Percentiles rank a stretch among this genome's conserved stretches.
These are phyloP conservation scores for Cucumis melo DNA, from an alignment of 306 rosid species.

Conservation along the genomic window DNA sequence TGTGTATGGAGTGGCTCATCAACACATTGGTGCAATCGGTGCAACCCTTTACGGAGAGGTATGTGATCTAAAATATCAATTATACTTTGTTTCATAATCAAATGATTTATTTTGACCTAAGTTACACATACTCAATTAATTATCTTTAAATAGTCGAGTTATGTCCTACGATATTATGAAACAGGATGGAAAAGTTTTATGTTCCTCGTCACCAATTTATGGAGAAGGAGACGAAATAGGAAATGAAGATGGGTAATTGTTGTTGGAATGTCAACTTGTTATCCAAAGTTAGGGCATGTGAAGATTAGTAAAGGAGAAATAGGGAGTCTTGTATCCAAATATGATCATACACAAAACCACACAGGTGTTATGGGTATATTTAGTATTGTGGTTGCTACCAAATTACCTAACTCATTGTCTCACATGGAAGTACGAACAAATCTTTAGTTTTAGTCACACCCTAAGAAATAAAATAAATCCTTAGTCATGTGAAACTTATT, in stretches of 20 bases:
- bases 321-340: conserved; percentile 33
- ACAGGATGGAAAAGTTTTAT: conserved; percentile 58
- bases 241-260: conserved; percentile 48
- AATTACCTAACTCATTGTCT: conserved; percentile 25
- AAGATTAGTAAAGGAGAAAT: conserved; percentile 46
- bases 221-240: conserved; percentile 61
- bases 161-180: background rate
- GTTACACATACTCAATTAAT: no score
- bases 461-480: no score
- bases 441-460: background rate
- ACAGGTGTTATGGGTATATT: conserved; percentile 75
- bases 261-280: conserved; percentile 82
- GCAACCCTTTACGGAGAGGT: conserved; percentile 62
- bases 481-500: background rate
- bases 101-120: background rate
- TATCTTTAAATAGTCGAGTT: no score
- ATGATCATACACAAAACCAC: conserved; percentile 28
- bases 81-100: no score
- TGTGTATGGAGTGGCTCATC: conserved; percentile 69
- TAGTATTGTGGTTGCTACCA: conserved; percentile 49
- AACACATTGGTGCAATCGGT: conserved; percentile 58
- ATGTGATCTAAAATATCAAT: background rate
- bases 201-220: conserved; percentile 58
- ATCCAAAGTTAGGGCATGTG: conserved; percentile 50
- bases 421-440: background rate